These are phyloP conservation scores for Zygoascus meyerae DNA, from an alignment of 1,139 yeast species.

Conservation along the genomic window DNA sequence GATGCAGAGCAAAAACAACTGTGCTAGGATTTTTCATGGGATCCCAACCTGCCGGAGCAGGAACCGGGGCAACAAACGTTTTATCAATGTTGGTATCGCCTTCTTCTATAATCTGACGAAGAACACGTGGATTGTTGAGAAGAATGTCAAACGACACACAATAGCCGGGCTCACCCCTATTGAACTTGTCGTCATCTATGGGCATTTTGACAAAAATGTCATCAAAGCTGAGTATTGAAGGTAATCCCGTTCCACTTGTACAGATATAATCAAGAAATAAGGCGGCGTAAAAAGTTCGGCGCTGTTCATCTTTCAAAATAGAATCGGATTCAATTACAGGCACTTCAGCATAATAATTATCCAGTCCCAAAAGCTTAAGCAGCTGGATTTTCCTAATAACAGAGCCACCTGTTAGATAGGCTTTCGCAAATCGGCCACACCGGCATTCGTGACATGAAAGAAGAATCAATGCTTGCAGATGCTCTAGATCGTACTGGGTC, in stretches of 20 bases:
- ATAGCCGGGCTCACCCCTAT: conserved; percentile 1
- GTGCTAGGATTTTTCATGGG: not conserved
- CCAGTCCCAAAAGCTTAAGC: not conserved
- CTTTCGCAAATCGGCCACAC: conserved; percentile 15
- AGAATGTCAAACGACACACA: not conserved
- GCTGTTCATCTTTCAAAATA: not conserved
- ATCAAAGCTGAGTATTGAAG: not conserved
- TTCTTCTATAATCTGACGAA: not conserved
- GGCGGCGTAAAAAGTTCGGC: conserved; percentile 2
- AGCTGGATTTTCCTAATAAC: conserved; percentile 1
- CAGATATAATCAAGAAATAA: not conserved
- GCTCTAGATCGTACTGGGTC: conserved; percentile 17
- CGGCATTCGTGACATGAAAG: conserved; percentile 26
- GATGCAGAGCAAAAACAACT: not conserved
- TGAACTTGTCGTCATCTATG: conserved; percentile 3
- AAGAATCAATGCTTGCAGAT: conserved; percentile 26
- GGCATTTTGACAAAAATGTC: conserved; percentile 2
- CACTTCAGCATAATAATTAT: not conserved
- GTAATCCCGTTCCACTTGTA: not conserved
- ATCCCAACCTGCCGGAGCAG: not conserved
- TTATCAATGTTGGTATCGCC: not conserved
- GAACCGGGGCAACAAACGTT: not conserved
- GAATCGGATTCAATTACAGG: not conserved
- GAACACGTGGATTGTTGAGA: conserved; percentile 3
- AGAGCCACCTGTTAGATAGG: not conserved